Percentiles rank a stretch among this genome's conserved stretches.
These are phyloP conservation scores for Rhynchosporium graminicola DNA, from an alignment of 2,329 filamentous ascomycete genomes.

Conservation along the genomic window DNA sequence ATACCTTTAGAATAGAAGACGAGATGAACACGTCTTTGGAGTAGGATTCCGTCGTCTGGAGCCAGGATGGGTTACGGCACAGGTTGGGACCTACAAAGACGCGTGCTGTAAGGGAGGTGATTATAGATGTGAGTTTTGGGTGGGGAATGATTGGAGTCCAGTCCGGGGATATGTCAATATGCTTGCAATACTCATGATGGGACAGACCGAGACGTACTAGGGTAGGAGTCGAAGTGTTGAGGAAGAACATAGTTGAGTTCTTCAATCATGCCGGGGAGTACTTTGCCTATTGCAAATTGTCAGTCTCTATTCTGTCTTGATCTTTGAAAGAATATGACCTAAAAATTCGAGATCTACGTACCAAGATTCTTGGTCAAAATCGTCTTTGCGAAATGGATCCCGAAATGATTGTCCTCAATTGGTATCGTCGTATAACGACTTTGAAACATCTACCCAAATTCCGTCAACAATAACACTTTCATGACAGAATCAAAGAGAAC, in stretches of 20 bases:
- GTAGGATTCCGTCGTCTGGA: conserved; percentile 8
- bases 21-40: conserved; percentile 11
- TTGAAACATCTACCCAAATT: not conserved
- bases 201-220: not conserved
- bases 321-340: no score
- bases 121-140: not conserved
- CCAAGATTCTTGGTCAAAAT: conserved; percentile 7
- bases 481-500: not conserved
- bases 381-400: not conserved
- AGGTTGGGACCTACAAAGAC: conserved; percentile 8
- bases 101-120: conserved; percentile 4
- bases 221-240: not conserved
- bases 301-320: not conserved
- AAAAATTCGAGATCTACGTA: not conserved
- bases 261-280: not conserved
- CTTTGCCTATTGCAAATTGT: not conserved
- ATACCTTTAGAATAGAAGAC: conserved; percentile 1
- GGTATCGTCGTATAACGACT: conserved; percentile 4
- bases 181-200: not conserved
- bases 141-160: conserved; percentile 5
- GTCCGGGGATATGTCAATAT: not conserved
- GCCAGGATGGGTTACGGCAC: conserved; percentile 1
- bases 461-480: not conserved
- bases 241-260: conserved; percentile 3
- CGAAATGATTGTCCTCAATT: conserved; percentile 1